A percentile compares a stretch with the other conserved stretches of the same genome.
Conservation (phyloP, 2,329 filamentous ascomycete genomes). For the Fusarium oxysporum region DNA sequence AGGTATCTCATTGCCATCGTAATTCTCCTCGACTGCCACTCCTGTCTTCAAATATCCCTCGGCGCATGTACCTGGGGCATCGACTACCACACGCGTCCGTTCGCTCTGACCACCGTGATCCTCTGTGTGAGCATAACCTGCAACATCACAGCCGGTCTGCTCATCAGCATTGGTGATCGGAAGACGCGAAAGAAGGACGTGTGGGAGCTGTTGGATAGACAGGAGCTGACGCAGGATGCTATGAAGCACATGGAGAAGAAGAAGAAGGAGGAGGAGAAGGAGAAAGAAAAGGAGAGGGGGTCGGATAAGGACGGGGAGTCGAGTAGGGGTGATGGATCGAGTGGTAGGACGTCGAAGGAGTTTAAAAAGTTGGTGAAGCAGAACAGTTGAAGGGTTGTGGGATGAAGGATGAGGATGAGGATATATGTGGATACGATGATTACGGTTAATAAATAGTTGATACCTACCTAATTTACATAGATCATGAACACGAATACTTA, state of each 20-base stretch:
- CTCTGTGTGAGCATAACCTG: conserved; percentile 82
- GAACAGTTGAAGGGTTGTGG: neutral
- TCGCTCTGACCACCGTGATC: conserved; percentile 82
- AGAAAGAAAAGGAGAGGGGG: conserved; percentile 10
- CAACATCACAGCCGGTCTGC: conserved; percentile 80
- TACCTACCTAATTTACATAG: conserved; percentile 16
- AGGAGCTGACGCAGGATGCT: conserved; percentile 75
- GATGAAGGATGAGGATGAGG: neutral
- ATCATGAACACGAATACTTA: conserved; percentile 1
- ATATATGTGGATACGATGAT: conserved; percentile 24
- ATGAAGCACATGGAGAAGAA: conserved; percentile 63
- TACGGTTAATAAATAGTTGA: conserved; percentile 24
- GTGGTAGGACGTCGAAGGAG: conserved; percentile 19
- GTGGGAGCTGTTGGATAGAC: conserved; percentile 78
- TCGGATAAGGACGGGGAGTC: conserved; percentile 1
- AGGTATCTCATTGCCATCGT: conserved; percentile 80
- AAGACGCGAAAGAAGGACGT: conserved; percentile 88
- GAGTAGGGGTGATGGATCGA: conserved; percentile 27
- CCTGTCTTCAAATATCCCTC: conserved; percentile 81
- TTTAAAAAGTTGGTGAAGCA: conserved; percentile 28
- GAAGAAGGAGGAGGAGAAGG: conserved; percentile 44
- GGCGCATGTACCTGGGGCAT: conserved; percentile 85
- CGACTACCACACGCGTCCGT: conserved; percentile 74
- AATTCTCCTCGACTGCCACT: conserved; percentile 83
- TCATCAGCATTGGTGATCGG: conserved; percentile 82